phyloP scores from a whole-genome alignment of 2,329 filamentous ascomycete species.

The Chalaropsis ovoidea region DNA sequence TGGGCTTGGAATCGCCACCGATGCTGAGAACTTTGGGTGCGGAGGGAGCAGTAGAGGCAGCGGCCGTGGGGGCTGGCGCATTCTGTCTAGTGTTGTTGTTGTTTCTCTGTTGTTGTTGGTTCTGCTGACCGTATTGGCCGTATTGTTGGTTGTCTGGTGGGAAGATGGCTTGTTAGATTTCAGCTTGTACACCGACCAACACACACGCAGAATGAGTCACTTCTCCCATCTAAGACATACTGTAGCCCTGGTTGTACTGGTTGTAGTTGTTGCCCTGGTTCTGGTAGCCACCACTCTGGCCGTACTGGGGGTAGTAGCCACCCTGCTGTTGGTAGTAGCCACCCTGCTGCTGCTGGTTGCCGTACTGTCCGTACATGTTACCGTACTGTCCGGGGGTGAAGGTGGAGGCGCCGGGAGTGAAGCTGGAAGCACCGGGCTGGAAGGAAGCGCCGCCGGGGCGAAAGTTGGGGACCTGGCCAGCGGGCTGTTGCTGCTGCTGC shows the following conservation, averaged over 20 bases:
- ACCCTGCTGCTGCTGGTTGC: slow-evolving; percentile 38
- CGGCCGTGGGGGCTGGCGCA: slow-evolving; percentile 39
- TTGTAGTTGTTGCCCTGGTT: slow-evolving; percentile 38
- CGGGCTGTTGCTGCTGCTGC: slow-evolving; percentile 50
- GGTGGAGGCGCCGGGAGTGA: slow-evolving; percentile 59
- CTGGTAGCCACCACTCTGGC: slow-evolving; percentile 31
- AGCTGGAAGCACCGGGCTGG: slow-evolving; percentile 56
- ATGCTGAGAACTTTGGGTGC: slow-evolving; percentile 56
- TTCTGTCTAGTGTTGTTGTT: slow-evolving; percentile 38
- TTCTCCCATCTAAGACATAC: slow-evolving; percentile 24
- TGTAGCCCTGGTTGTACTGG: slow-evolving; percentile 43
- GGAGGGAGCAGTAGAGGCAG: slow-evolving; percentile 38
- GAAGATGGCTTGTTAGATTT: slow-evolving; percentile 11
- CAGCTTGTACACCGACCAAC: not conserved
- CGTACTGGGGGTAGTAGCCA: slow-evolving; percentile 34
- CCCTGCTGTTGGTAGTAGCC: slow-evolving; percentile 42
- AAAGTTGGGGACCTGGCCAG: slow-evolving; percentile 39
- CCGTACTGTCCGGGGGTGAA: slow-evolving; percentile 62
- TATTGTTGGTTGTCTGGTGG: slow-evolving; percentile 27
- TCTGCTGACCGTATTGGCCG: slow-evolving; percentile 40
- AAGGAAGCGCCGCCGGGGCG: slow-evolving; percentile 44
- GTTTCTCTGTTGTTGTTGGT: slow-evolving; percentile 37
- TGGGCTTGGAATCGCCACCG: slow-evolving; percentile 49
- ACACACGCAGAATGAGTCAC: slow-evolving; percentile 7
- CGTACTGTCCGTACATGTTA: slow-evolving; percentile 50